phyloP scores from a whole-genome alignment of 2,329 filamentous ascomycete genomes.

The Colletotrichum phormii region DNA sequence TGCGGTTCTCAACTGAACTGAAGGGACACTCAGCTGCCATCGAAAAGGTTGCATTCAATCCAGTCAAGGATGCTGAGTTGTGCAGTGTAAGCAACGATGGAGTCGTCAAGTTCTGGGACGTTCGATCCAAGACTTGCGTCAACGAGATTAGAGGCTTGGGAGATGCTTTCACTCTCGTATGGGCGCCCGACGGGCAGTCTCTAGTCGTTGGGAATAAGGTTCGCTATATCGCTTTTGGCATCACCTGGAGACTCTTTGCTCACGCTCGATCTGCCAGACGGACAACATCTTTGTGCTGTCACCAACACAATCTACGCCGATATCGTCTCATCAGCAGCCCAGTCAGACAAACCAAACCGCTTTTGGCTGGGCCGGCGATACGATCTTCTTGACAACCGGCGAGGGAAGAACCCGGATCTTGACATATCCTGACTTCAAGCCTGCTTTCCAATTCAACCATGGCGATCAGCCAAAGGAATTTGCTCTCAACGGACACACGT shows the following conservation, averaged over 20 bases:
- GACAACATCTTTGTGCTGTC: slow-evolving; percentile 73
- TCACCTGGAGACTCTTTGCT: neutral
- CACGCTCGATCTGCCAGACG: slow-evolving; percentile 55
- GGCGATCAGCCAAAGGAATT: slow-evolving; percentile 64
- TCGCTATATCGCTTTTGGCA: slow-evolving; percentile 37
- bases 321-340: slow-evolving; percentile 70
- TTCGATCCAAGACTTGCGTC: slow-evolving; percentile 76
- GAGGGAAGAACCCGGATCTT: slow-evolving; percentile 79
- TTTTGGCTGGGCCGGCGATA: slow-evolving; percentile 79
- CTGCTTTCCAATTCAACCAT: slow-evolving; percentile 62
- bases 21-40: slow-evolving; percentile 74
- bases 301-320: slow-evolving; percentile 65
- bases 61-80: slow-evolving; percentile 80
- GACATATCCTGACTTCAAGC: slow-evolving; percentile 73
- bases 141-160: slow-evolving; percentile 76
- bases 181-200: slow-evolving; percentile 77
- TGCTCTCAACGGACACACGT: slow-evolving; percentile 78
- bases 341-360: slow-evolving; percentile 78
- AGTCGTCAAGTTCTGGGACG: slow-evolving; percentile 83
- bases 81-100: slow-evolving; percentile 81
- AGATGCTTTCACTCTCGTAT: slow-evolving; percentile 77
- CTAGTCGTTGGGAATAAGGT: slow-evolving; percentile 81
- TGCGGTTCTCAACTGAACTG: slow-evolving; percentile 81
- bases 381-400: slow-evolving; percentile 77
- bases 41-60: slow-evolving; percentile 83